These are phyloP conservation scores for Kalanchoe fedtschenkoi DNA, from an alignment of 164 flowering plant genomes.

Conservation along the genomic window DNA sequence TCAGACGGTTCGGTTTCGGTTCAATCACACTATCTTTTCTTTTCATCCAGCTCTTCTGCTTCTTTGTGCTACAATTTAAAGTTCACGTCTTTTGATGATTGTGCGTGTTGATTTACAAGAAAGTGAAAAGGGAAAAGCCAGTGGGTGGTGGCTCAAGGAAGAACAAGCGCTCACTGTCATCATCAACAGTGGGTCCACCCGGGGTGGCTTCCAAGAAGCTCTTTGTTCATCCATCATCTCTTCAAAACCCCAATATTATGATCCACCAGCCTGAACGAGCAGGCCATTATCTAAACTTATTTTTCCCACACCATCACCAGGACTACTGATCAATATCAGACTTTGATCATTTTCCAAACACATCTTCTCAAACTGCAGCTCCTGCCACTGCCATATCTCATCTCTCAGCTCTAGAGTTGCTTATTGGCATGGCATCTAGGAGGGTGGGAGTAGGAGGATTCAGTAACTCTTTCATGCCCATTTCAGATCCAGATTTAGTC, in stretches of 20 bases:
- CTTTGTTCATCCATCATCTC: slow-evolving; percentile 16
- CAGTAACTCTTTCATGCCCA: slow-evolving; percentile 31
- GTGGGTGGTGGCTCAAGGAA: slow-evolving; percentile 94
- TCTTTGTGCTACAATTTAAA: slow-evolving; percentile 3
- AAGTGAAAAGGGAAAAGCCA: slow-evolving; percentile 24
- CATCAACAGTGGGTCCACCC: slow-evolving; percentile 20
- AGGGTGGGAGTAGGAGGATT: slow-evolving; percentile 22
- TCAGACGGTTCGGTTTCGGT: no score
- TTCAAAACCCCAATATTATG: slow-evolving; percentile 24
- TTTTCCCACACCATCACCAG: slow-evolving; percentile 25
- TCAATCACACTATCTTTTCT: not conserved
- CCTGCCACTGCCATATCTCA: slow-evolving; percentile 15
- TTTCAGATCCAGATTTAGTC: slow-evolving; percentile 24
- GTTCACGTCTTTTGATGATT: slow-evolving; percentile 8
- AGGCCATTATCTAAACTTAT: slow-evolving; percentile 56
- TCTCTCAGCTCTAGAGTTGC: slow-evolving; percentile 43
- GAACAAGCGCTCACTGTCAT: slow-evolving; percentile 58
- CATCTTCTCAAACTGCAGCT: slow-evolving; percentile 10
- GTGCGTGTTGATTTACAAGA: slow-evolving; percentile 1
- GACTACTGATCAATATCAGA: slow-evolving; percentile 28
- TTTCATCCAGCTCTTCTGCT: not conserved
- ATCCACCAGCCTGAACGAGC: slow-evolving; percentile 16
- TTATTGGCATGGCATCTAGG: slow-evolving; percentile 26
- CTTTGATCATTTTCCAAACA: slow-evolving; percentile 16
- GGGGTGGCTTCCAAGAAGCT: slow-evolving; percentile 17